A percentile compares a stretch with the other conserved stretches of the same genome.
Evolutionary conservation across 371 early-diverging fungal genomes (phyloP).

Genomic region (Mucor saturninus): DNA sequence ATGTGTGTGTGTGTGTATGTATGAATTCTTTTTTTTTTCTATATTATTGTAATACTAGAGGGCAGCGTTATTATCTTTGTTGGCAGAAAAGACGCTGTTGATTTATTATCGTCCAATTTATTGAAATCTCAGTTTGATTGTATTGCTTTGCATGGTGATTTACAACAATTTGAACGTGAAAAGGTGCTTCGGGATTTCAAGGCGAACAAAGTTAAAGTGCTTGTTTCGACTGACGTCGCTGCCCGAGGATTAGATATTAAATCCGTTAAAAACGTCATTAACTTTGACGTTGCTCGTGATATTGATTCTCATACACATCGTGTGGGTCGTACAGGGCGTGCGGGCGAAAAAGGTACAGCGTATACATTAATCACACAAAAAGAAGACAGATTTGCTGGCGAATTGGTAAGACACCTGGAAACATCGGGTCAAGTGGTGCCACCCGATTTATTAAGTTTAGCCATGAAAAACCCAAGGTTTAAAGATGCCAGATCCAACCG

Average conservation of each 20-base stretch:
- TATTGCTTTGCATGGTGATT: constrained; percentile 97
- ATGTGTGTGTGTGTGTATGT: background rate
- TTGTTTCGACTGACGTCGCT: constrained; percentile 99
- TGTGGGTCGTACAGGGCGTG: constrained; percentile 74
- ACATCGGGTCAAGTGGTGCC: constrained; percentile 68
- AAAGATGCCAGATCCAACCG: constrained; percentile 49
- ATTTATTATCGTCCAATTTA: constrained; percentile 62
- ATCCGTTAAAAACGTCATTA: constrained; percentile 70
- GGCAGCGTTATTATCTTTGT: constrained; percentile 75
- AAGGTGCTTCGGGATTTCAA: constrained; percentile 88
- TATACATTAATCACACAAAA: constrained; percentile 72
- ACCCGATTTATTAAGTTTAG: constrained; percentile 67
- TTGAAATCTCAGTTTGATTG: constrained; percentile 56
- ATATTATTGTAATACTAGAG: constrained; percentile 33
- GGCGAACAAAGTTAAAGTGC: constrained; percentile 67
- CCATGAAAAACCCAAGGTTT: constrained; percentile 77
- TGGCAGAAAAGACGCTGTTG: constrained; percentile 67
- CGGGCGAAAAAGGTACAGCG: constrained; percentile 78
- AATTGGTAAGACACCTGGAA: constrained; percentile 77
- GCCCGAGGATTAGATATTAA: constrained; percentile 93
- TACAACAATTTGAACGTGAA: constrained; percentile 95
- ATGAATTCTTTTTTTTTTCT: background rate
- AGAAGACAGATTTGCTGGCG: constrained; percentile 82
- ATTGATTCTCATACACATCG: constrained; percentile 83
- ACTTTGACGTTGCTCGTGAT: constrained; percentile 77